Conservation (phyloP, 2,329 filamentous ascomycete species). For the Orbilia ellipsospora region DNA sequence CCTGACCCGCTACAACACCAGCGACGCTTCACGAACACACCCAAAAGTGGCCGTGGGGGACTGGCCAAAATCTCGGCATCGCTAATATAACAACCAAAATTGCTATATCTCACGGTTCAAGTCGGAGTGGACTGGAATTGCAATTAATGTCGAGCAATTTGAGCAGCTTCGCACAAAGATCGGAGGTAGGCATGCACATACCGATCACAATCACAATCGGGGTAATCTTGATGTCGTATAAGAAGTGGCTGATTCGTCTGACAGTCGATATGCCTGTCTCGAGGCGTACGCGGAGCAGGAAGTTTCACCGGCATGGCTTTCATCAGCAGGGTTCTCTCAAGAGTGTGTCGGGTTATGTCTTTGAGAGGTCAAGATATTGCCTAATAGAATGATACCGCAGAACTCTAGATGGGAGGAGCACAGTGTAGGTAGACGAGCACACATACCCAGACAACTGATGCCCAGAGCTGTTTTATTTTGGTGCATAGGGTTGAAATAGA, state of each 20-base stretch:
- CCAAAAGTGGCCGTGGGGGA: conserved; percentile 51
- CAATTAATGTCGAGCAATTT: conserved; percentile 12
- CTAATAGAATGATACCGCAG: too few species aligned
- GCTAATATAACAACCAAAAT: conserved; percentile 51
- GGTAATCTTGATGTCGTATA: conserved; percentile 34
- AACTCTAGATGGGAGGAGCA: too few species aligned
- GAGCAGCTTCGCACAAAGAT: not conserved
- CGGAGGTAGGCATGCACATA: conserved; percentile 11
- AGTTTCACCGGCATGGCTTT: not conserved
- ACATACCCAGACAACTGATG: too few species aligned
- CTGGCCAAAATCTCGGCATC: conserved; percentile 21
- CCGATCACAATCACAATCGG: too few species aligned
- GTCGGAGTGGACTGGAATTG: conserved; percentile 32
- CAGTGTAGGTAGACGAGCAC: too few species aligned
- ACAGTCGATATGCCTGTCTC: not conserved
- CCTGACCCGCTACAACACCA: conserved; percentile 29
- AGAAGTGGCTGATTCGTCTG: conserved; percentile 21
- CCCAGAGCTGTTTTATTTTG: too few species aligned
- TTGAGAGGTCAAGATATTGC: too few species aligned
- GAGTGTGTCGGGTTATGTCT: too few species aligned
- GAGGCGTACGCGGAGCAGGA: conserved; percentile 5
- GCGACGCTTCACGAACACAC: conserved; percentile 22
- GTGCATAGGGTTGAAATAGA: too few species aligned
- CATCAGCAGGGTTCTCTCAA: too few species aligned
- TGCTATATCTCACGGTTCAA: conserved; percentile 33